Evolutionary conservation across 192 early-diverging fungal species (phyloP).

Genomic region (Rhizophlyctis rosea): DNA sequence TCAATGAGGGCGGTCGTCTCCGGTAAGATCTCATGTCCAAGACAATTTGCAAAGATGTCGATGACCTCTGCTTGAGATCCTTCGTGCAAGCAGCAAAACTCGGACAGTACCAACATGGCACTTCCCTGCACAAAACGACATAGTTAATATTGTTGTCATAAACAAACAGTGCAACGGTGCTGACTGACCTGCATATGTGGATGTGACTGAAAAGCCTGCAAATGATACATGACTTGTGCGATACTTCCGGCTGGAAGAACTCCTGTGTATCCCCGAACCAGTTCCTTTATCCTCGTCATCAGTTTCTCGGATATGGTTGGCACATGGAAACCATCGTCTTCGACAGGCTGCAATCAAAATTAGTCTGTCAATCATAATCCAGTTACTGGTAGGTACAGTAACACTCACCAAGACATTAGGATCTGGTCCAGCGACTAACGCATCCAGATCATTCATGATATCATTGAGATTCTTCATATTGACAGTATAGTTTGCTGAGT

Average conservation of each 20-base stretch:
- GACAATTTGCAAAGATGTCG: constrained; percentile 35
- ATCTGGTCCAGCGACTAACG: constrained; percentile 15
- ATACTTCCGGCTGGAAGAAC: constrained; percentile 30
- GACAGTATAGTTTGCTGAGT: constrained; percentile 32
- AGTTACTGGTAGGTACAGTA: constrained; percentile 1
- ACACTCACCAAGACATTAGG: constrained; percentile 30
- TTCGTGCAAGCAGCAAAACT: constrained; percentile 50
- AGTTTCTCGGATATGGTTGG: constrained; percentile 48
- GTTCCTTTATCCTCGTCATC: constrained; percentile 45
- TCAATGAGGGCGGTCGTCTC: constrained; percentile 39
- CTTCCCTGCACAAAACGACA: constrained; percentile 18
- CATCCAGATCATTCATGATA: constrained; percentile 31
- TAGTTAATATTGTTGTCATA: constrained; percentile 10
- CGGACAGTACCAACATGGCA: constrained; percentile 42
- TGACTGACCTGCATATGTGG: constrained; percentile 28
- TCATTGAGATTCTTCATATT: constrained; percentile 45
- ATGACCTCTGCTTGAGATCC: constrained; percentile 28
- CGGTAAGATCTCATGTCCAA: constrained; percentile 43
- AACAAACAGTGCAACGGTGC: neutral
- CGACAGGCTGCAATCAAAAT: constrained; percentile 25
- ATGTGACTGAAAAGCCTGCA: constrained; percentile 35
- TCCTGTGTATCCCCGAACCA: constrained; percentile 34
- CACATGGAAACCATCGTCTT: constrained; percentile 55
- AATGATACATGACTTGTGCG: constrained; percentile 45
- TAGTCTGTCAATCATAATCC: too few species aligned